phyloP scores from a whole-genome alignment of 2,329 filamentous ascomycete species.

The Botryotinia narcissicola region DNA sequence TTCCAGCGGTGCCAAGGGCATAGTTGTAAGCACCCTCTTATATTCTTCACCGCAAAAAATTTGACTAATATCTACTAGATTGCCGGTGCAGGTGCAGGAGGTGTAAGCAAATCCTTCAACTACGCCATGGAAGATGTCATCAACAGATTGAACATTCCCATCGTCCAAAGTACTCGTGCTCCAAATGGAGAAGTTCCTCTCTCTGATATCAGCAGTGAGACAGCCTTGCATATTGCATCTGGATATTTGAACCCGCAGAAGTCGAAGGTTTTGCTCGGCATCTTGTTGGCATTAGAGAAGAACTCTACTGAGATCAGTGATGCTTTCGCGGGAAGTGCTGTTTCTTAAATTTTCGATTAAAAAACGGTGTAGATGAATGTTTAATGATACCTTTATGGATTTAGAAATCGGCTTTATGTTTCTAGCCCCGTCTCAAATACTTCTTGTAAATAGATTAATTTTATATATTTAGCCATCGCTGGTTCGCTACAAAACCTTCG shows the following conservation, averaged over 20 bases:
- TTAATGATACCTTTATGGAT: neutral
- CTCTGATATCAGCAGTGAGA: conserved; percentile 19
- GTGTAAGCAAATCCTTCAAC: conserved; percentile 44
- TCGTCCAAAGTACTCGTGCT: conserved; percentile 52
- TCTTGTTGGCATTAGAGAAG: conserved; percentile 29
- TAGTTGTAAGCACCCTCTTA: conserved; percentile 41
- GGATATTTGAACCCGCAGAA: conserved; percentile 57
- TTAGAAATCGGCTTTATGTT: neutral
- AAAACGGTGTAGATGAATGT: neutral
- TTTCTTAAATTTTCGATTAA: neutral
- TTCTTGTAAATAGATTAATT: neutral
- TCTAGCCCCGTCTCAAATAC: neutral
- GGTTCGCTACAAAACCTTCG: neutral
- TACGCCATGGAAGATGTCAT: conserved; percentile 46
- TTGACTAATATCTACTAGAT: conserved; percentile 33
- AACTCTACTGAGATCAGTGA: conserved; percentile 29
- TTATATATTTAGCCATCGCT: neutral
- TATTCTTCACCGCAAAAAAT: neutral
- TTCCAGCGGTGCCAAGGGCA: conserved; percentile 50
- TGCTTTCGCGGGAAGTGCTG: conserved; percentile 21
- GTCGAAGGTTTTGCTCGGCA: conserved; percentile 49
- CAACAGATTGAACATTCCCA: conserved; percentile 46
- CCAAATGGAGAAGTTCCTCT: conserved; percentile 43
- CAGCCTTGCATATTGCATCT: conserved; percentile 42
- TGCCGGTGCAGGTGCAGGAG: conserved; percentile 55